Evolutionary conservation across 805 yeast species (phyloP).

Genomic region (Clavispora fructus): DNA sequence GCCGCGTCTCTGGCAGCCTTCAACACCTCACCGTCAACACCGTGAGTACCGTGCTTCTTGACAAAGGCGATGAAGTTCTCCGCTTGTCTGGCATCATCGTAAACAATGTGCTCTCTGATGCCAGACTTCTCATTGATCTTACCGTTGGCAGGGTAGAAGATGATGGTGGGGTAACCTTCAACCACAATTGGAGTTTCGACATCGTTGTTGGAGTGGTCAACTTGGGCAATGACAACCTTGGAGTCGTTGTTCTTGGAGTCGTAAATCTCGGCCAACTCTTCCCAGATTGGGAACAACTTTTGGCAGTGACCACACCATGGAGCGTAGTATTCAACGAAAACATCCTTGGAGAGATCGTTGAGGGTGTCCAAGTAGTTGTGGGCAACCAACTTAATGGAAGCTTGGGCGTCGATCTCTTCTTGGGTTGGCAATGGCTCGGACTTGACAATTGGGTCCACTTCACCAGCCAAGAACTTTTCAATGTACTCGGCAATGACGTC

Average conservation of each 20-base stretch:
- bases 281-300: slow-evolving; percentile 82
- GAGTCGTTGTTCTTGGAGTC: slow-evolving; percentile 42
- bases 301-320: slow-evolving; percentile 99
- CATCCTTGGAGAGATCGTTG: slow-evolving; percentile 54
- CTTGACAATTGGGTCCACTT: slow-evolving; percentile 67
- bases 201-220: slow-evolving; percentile 89
- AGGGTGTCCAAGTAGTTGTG: slow-evolving; percentile 72
- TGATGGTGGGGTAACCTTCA: slow-evolving; percentile 88
- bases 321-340: slow-evolving; percentile 87
- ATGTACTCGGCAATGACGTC: slow-evolving; percentile 59
- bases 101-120: slow-evolving; percentile 51
- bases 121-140: slow-evolving; percentile 38
- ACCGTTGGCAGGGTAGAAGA: slow-evolving; percentile 78
- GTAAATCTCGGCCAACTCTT: slow-evolving; percentile 74
- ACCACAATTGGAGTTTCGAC: slow-evolving; percentile 63
- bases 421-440: slow-evolving; percentile 80
- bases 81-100: slow-evolving; percentile 66
- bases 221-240: slow-evolving; percentile 71
- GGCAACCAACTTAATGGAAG: slow-evolving; percentile 76
- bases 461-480: slow-evolving; percentile 56
- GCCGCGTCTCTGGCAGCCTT: slow-evolving; percentile 12
- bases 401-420: slow-evolving; percentile 55
- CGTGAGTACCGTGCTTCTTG: slow-evolving; percentile 58
- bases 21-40: slow-evolving; percentile 47
- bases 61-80: slow-evolving; percentile 68